phyloP scores from a whole-genome alignment of 495 filamentous ascomycete genomes.

The Bathelium albidoporum region DNA sequence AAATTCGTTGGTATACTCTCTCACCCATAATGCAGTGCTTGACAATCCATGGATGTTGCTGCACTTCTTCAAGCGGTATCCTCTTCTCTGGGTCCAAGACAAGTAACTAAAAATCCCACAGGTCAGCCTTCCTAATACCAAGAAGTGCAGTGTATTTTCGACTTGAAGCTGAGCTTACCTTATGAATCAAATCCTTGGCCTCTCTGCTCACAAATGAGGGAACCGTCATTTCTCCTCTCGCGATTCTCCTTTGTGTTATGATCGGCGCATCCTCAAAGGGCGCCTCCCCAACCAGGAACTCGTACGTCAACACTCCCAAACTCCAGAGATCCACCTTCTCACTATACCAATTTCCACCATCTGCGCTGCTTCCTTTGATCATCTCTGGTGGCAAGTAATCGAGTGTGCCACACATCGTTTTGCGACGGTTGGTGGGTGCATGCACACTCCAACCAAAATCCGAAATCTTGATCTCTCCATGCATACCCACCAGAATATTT shows the following conservation, averaged over 20 bases:
- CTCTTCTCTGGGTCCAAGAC: conserved; percentile 92
- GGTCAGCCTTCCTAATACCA: neutral
- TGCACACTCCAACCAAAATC: conserved; percentile 99
- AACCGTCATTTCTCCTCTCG: conserved; percentile 81
- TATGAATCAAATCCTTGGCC: conserved; percentile 85
- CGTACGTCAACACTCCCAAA: conserved; percentile 88
- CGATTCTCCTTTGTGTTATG: conserved; percentile 90
- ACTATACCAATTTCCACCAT: conserved; percentile 69
- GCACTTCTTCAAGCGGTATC: conserved; percentile 78
- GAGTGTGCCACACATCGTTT: conserved; percentile 94
- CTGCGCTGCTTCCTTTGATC: conserved; percentile 54
- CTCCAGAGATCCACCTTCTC: conserved; percentile 97
- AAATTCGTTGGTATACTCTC: conserved; percentile 31
- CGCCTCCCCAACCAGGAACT: conserved; percentile 91
- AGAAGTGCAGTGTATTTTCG: neutral
- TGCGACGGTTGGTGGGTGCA: conserved; percentile 84
- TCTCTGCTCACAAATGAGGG: conserved; percentile 84
- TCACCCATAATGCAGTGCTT: conserved; percentile 88
- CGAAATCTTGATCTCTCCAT: conserved; percentile 96
- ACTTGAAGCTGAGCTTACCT: conserved; percentile 42
- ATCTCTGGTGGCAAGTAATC: conserved; percentile 98
- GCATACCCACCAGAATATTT: conserved; percentile 94
- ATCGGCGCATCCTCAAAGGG: conserved; percentile 92
- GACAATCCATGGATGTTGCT: conserved; percentile 89
- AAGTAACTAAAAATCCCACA: conserved; percentile 50